phyloP scores from a whole-genome alignment of 2,329 filamentous ascomycete species.

The Byssochlamys sp. region DNA sequence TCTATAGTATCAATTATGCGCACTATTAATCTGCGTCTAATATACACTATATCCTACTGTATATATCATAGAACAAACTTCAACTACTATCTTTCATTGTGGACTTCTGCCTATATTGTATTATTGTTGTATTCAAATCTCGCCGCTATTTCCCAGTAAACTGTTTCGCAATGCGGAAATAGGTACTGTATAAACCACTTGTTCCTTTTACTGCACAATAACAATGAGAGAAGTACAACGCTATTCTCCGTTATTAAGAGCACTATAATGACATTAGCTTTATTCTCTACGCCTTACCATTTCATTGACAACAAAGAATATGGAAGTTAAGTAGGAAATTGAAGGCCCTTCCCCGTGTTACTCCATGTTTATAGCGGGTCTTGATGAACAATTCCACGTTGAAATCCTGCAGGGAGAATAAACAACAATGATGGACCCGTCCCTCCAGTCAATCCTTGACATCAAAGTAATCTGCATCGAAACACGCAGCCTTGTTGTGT shows the following conservation, averaged over 20 bases:
- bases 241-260: neutral
- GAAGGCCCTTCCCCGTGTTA: neutral
- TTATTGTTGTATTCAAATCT: neutral
- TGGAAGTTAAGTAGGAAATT: too few relatives aligned
- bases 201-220: neutral
- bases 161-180: neutral
- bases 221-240: neutral
- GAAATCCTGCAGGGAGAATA: neutral
- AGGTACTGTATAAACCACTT: neutral
- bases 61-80: neutral
- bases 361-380: neutral
- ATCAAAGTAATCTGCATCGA: neutral
- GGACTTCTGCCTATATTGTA: neutral
- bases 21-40: neutral
- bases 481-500: neutral
- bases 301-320: neutral
- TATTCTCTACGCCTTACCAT: neutral
- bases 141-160: neutral
- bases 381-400: neutral
- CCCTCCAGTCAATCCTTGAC: neutral
- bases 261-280: neutral
- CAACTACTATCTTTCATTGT: neutral
- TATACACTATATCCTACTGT: neutral
- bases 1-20: too few relatives aligned
- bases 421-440: neutral